Percentiles rank a stretch among this genome's conserved stretches.
These are phyloP conservation scores for Thermomyces lanuginosus DNA, from an alignment of 2,329 filamentous ascomycete species.

Conservation along the genomic window DNA sequence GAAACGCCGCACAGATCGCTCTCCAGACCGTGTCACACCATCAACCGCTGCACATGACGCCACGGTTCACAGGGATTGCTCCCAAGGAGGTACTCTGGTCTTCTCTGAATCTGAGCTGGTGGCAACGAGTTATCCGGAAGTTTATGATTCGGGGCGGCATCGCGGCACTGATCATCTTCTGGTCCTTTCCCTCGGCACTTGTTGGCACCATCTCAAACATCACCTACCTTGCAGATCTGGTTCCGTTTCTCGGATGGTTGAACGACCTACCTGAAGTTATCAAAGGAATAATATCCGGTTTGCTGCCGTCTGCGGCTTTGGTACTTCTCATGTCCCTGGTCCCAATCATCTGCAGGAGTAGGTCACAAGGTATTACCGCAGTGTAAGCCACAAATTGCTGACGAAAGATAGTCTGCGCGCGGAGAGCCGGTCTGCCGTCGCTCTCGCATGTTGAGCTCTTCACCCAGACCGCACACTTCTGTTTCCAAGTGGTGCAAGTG, in stretches of 20 bases:
- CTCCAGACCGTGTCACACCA: slow-evolving; percentile 75
- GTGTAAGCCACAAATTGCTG: slow-evolving; percentile 5
- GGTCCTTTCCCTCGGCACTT: slow-evolving; percentile 57
- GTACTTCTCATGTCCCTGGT: slow-evolving; percentile 76
- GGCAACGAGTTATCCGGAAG: slow-evolving; percentile 59
- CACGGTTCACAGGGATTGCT: slow-evolving; percentile 67
- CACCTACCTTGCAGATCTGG: slow-evolving; percentile 39
- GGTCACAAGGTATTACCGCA: slow-evolving; percentile 14
- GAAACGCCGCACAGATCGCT: slow-evolving; percentile 70
- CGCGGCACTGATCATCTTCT: slow-evolving; percentile 68
- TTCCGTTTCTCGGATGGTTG: slow-evolving; percentile 57
- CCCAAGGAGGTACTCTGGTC: slow-evolving; percentile 82
- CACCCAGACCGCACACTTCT: slow-evolving; percentile 78
- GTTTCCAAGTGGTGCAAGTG: slow-evolving; percentile 58
- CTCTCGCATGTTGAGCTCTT: slow-evolving; percentile 67
- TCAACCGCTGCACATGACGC: slow-evolving; percentile 69
- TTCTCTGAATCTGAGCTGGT: slow-evolving; percentile 66
- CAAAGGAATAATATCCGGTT: slow-evolving; percentile 65
- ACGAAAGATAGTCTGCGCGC: slow-evolving; percentile 49
- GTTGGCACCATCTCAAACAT: slow-evolving; percentile 85
- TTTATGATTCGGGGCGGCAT: slow-evolving; percentile 55
- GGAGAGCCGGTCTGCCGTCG: slow-evolving; percentile 63
- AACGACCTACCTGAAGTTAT: slow-evolving; percentile 51
- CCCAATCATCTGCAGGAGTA: slow-evolving; percentile 62
- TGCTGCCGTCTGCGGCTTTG: slow-evolving; percentile 64